Conservation (phyloP, 495 filamentous ascomycete genomes). For the Neurospora tetraspora region DNA sequence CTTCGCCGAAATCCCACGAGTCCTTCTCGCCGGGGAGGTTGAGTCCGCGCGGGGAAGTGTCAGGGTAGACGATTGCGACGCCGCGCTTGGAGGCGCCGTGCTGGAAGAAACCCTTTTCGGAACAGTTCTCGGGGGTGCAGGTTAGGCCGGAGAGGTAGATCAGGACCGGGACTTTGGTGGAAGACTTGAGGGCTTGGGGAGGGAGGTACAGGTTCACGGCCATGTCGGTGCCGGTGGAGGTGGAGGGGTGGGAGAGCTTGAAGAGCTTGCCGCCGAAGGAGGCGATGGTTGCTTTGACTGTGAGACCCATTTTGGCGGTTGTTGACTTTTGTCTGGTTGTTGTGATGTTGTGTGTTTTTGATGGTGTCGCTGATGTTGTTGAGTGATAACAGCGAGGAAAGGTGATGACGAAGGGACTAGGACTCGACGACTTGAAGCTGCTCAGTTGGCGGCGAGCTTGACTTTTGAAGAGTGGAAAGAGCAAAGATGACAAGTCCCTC, state of each 20-base stretch:
- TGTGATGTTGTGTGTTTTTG: background rate
- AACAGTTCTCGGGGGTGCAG: conserved; percentile 90
- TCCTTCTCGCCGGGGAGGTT: conserved; percentile 74
- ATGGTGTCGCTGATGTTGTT: background rate
- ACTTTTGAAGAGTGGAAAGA: background rate
- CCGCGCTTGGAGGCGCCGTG: conserved; percentile 64
- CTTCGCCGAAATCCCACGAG: conserved; percentile 78
- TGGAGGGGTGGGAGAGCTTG: conserved; percentile 79
- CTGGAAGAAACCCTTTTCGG: conserved; percentile 96
- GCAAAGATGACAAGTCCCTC: background rate
- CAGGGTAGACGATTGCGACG: conserved; percentile 85
- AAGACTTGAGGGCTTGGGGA: conserved; percentile 35
- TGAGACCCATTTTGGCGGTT: conserved; percentile 55
- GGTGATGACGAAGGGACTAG: background rate
- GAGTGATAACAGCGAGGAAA: background rate
- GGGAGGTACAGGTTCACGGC: conserved; percentile 64
- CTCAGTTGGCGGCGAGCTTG: background rate
- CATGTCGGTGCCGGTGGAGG: conserved; percentile 59
- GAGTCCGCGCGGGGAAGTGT: conserved; percentile 84
- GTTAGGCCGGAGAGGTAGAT: conserved; percentile 92
- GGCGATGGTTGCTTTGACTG: conserved; percentile 79
- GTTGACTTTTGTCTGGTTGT: background rate
- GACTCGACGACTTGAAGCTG: background rate
- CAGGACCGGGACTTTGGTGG: conserved; percentile 66
- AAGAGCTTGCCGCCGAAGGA: conserved; percentile 92